Evolutionary conservation across 2,329 filamentous ascomycete genomes (phyloP).

Genomic region (Nemania serpens): DNA sequence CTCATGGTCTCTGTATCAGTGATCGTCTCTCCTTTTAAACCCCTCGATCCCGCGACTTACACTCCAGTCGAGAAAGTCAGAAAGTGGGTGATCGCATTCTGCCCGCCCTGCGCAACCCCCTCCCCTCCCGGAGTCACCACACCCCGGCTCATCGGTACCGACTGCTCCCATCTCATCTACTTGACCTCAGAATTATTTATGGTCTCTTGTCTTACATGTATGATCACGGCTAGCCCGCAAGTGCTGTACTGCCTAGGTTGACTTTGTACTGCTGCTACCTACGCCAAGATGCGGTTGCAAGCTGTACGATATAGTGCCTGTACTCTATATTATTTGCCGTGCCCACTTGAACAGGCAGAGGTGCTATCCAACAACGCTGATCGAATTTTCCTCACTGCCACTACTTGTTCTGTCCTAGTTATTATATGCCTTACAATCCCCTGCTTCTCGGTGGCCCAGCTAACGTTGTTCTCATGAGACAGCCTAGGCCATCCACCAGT

Average conservation of each 20-base stretch:
- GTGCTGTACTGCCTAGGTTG: conserved; percentile 18
- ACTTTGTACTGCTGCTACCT: conserved; percentile 4
- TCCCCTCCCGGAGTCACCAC: conserved; percentile 30
- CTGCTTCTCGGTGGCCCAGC: conserved; percentile 16
- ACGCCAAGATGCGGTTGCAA: conserved; percentile 8
- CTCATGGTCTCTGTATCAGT: conserved; percentile 22
- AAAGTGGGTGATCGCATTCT: conserved; percentile 33
- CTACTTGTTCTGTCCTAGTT: conserved; percentile 18
- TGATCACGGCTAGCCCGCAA: conserved; percentile 25
- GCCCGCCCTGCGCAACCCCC: conserved; percentile 26
- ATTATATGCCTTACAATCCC: conserved; percentile 11
- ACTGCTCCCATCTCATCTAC: conserved; percentile 29
- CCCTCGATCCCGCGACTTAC: conserved; percentile 30
- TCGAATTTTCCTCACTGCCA: conserved; percentile 19
- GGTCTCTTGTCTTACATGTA: conserved; percentile 28
- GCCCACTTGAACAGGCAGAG: conserved; percentile 9
- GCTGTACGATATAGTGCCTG: neutral
- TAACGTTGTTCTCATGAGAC: conserved; percentile 30
- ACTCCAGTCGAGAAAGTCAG: conserved; percentile 16
- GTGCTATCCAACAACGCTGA: conserved; percentile 12
- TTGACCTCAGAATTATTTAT: conserved; percentile 23
- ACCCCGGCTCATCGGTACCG: conserved; percentile 35
- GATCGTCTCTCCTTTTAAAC: conserved; percentile 24
- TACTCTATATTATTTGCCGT: neutral
- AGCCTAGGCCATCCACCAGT: conserved; percentile 36